Conservation (phyloP, 2,329 filamentous ascomycete genomes). For the Cytospora schulzeri region DNA sequence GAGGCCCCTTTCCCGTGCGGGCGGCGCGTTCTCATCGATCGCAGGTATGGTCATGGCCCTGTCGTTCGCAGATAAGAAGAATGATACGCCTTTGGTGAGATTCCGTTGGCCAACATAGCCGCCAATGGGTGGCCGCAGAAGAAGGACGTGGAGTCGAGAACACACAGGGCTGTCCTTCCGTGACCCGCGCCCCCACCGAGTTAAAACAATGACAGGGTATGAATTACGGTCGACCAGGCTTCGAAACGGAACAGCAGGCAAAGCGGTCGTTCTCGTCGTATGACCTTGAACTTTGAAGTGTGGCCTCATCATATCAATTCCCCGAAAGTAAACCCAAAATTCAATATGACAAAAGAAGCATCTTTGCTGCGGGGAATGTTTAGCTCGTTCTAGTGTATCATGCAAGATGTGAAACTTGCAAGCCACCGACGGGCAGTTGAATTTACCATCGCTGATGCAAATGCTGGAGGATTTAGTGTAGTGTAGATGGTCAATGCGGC, state of each 20-base stretch:
- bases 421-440: conserved; percentile 3
- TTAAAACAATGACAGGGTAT: conserved; percentile 13
- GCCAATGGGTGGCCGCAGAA: conserved; percentile 21
- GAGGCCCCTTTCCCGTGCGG: conserved; percentile 3
- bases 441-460: conserved; percentile 12
- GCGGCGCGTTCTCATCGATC: conserved; percentile 10
- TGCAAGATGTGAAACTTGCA: conserved; percentile 17
- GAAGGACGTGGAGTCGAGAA: background rate
- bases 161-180: conserved; percentile 17
- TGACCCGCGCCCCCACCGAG: conserved; percentile 20
- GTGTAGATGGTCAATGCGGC: conserved; percentile 7
- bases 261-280: conserved; percentile 10
- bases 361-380: background rate
- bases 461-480: no score
- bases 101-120: conserved; percentile 21
- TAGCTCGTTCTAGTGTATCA: conserved; percentile 6
- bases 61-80: conserved; percentile 14
- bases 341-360: background rate
- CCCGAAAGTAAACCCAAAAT: background rate
- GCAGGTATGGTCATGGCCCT: conserved; percentile 3
- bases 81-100: conserved; percentile 10
- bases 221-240: conserved; percentile 8
- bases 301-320: conserved; percentile 6
- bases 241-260: conserved; percentile 14
- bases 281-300: background rate